Evolutionary conservation across 306 rosid species (phyloP), one percentile per base, ranked within the genome.

Genomic region (Quercus glauca): DNA sequence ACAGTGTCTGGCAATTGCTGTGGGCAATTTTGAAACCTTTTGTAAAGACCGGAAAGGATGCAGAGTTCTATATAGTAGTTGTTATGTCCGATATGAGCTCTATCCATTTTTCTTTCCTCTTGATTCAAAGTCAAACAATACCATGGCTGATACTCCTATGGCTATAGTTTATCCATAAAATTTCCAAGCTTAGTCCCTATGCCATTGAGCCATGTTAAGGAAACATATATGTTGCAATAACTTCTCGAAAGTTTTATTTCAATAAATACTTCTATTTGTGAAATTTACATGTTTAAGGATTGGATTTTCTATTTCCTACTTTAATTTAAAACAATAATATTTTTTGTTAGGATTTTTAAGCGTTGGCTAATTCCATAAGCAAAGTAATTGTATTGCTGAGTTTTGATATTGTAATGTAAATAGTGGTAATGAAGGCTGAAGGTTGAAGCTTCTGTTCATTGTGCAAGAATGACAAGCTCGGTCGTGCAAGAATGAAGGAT

Each of bases 31-130:
- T 15, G 58, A 79, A 12, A 85, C 75, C 0, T 72, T 86, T 59
- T 88, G 97, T 60, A 28, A 55, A 31, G 52, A 84, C 77, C 78
- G 88, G 11, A 82, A 79, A 82, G 90, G 97, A 1, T 88, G 97
- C 51, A 73, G 94, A 21, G 92, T 90, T 57, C 17, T 90, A 4
- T 90, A 87, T 33, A 85, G 92, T 49, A 85, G 91, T 73, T 92
- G 97, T 75, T 92, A 90, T 84, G 88, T 92, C 28, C 19, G 92
- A 59, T 92, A 92, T 75, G 92, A 92, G 73, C 84, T 92, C 69
- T 90, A 90, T 78, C 92, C 94, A 1, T 86, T 92, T 67, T 92
- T 86, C 89, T 90, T 83, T 75, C 91, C 97, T 21, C 86, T 87
- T 60, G 87, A 59, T 87, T 74, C 92, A 20, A 45, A 45, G 53